These are phyloP conservation scores for Hypholoma fasciculare DNA, from an alignment of 768 basidiomycete genomes.

Conservation along the genomic window DNA sequence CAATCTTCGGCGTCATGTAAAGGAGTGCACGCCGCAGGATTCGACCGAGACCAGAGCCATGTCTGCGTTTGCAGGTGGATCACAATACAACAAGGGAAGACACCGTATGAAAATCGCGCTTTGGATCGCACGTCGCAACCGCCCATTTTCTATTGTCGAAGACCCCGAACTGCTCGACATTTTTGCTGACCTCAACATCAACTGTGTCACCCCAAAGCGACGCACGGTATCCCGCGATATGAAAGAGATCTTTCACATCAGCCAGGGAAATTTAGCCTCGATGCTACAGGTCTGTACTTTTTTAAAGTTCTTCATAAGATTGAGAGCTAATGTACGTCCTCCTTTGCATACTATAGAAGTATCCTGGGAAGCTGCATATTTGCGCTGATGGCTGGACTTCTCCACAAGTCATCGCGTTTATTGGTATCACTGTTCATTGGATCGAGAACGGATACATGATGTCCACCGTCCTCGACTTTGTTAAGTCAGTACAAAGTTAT, in stretches of 20 bases:
- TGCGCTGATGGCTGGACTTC: constrained; percentile 27
- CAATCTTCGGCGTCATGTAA: constrained; percentile 18
- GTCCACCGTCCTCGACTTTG: constrained; percentile 16
- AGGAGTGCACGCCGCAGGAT: constrained; percentile 10
- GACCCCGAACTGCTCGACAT: constrained; percentile 24
- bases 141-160: constrained; percentile 34
- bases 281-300: constrained; percentile 6
- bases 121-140: constrained; percentile 34
- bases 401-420: constrained; percentile 22
- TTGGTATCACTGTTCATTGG: constrained; percentile 22
- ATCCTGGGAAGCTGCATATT: constrained; percentile 21
- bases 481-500: constrained; percentile 14
- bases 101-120: constrained; percentile 29
- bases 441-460: constrained; percentile 16
- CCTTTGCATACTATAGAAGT: constrained; percentile 12
- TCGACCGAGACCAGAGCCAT: constrained; percentile 7
- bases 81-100: constrained; percentile 13
- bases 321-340: not conserved
- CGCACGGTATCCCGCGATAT: constrained; percentile 32
- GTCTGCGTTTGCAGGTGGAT: constrained; percentile 10
- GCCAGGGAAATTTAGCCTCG: constrained; percentile 18
- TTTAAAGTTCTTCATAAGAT: not conserved
- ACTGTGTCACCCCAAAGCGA: constrained; percentile 28
- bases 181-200: constrained; percentile 30
- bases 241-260: constrained; percentile 23